Conservation (phyloP, 2,329 filamentous ascomycete genomes). For the Calonectria hawksworthii region DNA sequence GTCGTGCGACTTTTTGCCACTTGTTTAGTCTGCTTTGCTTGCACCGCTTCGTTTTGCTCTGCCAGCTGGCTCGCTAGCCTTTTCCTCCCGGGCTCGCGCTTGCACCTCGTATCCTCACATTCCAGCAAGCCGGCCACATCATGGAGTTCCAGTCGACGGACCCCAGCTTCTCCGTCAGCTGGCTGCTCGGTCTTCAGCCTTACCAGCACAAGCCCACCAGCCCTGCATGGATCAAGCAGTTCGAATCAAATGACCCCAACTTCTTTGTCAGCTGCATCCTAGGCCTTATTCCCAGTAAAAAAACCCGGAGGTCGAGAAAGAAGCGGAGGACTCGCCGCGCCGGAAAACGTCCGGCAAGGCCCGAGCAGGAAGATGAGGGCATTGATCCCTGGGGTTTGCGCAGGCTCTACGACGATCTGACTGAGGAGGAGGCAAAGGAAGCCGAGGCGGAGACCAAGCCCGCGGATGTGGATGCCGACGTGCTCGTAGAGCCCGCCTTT, state of each 20-base stretch:
- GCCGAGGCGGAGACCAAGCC: constrained; percentile 16
- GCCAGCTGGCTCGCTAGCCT: constrained; percentile 29
- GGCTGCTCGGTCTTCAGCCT: constrained; percentile 46
- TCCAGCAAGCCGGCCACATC: constrained; percentile 40
- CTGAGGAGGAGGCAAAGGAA: constrained; percentile 38
- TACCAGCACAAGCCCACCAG: constrained; percentile 37
- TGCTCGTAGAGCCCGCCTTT: constrained; percentile 45
- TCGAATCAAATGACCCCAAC: constrained; percentile 44
- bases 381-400: constrained; percentile 39
- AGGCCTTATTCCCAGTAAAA: constrained; percentile 43
- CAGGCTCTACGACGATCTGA: constrained; percentile 42
- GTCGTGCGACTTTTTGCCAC: constrained; percentile 3
- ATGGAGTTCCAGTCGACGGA: constrained; percentile 46
- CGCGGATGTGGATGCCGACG: constrained; percentile 33
- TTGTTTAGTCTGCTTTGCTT: constrained; percentile 16
- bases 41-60: neutral
- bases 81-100: constrained; percentile 27
- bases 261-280: constrained; percentile 49
- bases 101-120: constrained; percentile 35
- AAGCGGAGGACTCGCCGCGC: constrained; percentile 36
- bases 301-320: constrained; percentile 37
- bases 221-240: constrained; percentile 44
- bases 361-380: constrained; percentile 24
- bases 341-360: constrained; percentile 23
- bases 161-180: constrained; percentile 47